Conservation (phyloP, 306 rosid genomes). For the Cucurbita maxima region DNA sequence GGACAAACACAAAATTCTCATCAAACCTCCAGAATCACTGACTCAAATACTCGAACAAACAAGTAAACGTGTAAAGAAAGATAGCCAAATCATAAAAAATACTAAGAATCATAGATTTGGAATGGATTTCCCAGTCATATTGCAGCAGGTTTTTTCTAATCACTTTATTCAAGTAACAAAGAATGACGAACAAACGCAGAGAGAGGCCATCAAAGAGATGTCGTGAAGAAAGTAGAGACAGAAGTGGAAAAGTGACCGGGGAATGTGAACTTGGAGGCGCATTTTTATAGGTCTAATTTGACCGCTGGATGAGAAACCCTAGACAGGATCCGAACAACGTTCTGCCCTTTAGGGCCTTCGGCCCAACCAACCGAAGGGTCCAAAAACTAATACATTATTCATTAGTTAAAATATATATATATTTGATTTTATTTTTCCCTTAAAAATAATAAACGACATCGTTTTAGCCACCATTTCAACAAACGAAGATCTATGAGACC, state of each 20-base stretch:
- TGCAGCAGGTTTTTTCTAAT: conserved; percentile 78
- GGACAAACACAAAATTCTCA: conserved; percentile 45
- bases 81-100: conserved; percentile 52
- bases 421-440: neutral
- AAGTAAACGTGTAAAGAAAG: neutral
- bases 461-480: neutral
- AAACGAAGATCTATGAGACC: neutral
- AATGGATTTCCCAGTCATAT: conserved; percentile 26
- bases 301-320: neutral
- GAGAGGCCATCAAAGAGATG: neutral
- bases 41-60: accelerated
- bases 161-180: conserved; percentile 23
- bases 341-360: neutral
- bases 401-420: no score
- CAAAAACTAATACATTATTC: no score
- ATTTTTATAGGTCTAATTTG: neutral
- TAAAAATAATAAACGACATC: neutral
- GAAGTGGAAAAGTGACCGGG: neutral
- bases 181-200: neutral
- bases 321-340: neutral
- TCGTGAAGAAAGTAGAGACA: neutral
- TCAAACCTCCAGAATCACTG: conserved; percentile 24
- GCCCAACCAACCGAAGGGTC: neutral
- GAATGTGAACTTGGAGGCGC: neutral
- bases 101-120: conserved; percentile 44